phyloP scores from a whole-genome alignment of 2,329 filamentous ascomycete species.

The Botrytis fragariae region DNA sequence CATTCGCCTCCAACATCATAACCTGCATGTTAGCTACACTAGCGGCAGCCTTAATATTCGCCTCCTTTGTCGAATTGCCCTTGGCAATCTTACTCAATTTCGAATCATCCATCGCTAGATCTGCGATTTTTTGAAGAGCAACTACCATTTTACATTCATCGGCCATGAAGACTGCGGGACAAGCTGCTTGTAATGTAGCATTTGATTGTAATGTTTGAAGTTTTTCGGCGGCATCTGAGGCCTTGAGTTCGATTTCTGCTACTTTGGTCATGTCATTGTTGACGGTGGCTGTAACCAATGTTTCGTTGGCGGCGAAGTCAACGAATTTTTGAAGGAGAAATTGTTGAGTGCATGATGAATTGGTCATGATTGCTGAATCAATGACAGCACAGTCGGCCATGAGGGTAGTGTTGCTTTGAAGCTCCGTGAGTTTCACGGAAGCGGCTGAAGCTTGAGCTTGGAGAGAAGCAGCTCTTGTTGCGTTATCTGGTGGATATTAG shows the following conservation, averaged over 20 bases:
- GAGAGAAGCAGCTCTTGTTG: conserved; percentile 40
- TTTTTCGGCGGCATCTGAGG: conserved; percentile 18
- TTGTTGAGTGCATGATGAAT: conserved; percentile 23
- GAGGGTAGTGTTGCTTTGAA: conserved; percentile 42
- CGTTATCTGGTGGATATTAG: conserved; percentile 32
- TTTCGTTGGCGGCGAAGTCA: conserved; percentile 24
- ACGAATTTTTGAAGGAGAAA: conserved; percentile 26
- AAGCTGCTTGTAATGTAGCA: conserved; percentile 27
- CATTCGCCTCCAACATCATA: conserved; percentile 39
- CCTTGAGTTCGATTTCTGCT: conserved; percentile 21
- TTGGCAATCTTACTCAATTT: conserved; percentile 38
- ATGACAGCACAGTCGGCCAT: conserved; percentile 39
- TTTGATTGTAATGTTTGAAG: conserved; percentile 23
- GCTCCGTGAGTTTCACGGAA: conserved; percentile 35
- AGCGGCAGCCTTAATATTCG: conserved; percentile 42
- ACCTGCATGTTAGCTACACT: conserved; percentile 36
- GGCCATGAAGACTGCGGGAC: conserved; percentile 13
- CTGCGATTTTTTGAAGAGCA: conserved; percentile 27
- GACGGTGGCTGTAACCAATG: conserved; percentile 19
- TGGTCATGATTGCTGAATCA: conserved; percentile 29
- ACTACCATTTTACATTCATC: conserved; percentile 17
- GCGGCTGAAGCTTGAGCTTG: conserved; percentile 41
- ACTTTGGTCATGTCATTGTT: conserved; percentile 25
- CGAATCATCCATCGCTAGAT: conserved; percentile 41
- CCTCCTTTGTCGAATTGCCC: conserved; percentile 41